Percentiles rank a stretch among this genome's conserved stretches.
phyloP scores from a whole-genome alignment of 495 filamentous ascomycete genomes.

The Staphylotrichum longicolle region DNA sequence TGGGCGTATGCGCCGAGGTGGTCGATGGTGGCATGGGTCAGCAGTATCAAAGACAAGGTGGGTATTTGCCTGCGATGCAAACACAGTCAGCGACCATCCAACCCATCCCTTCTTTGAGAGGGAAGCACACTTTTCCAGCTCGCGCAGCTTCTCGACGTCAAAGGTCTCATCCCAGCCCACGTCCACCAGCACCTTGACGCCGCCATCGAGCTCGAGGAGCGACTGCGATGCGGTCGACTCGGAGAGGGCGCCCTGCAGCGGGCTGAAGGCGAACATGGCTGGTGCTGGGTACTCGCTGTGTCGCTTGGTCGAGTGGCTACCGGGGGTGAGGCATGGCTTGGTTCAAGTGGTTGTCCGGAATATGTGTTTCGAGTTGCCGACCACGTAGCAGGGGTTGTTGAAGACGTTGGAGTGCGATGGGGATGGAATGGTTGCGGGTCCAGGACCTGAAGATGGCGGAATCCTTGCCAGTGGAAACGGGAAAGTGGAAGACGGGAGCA shows the following conservation, averaged over 20 bases:
- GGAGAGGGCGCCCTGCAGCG: conserved; percentile 86
- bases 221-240: conserved; percentile 87
- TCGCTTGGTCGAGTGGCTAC: conserved; percentile 7
- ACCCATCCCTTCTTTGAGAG: background rate
- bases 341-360: background rate
- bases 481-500: background rate
- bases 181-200: conserved; percentile 90
- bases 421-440: background rate
- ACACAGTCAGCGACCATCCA: conserved; percentile 15
- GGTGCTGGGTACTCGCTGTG: background rate
- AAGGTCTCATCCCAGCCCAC: conserved; percentile 96
- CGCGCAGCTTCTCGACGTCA: conserved; percentile 71
- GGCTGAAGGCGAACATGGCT: conserved; percentile 91
- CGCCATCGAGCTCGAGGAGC: conserved; percentile 91
- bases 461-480: background rate
- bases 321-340: conserved; percentile 17
- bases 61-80: conserved; percentile 65
- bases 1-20: conserved; percentile 94
- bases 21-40: conserved; percentile 86
- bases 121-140: conserved; percentile 73
- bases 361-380: background rate
- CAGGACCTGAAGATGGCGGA: background rate
- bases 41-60: conserved; percentile 87
- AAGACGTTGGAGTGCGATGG: background rate
- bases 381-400: too few species aligned